Base-by-base conservation (phyloP, 1,139 yeast genomes). In the Hyphopichia burtonii region DNA sequence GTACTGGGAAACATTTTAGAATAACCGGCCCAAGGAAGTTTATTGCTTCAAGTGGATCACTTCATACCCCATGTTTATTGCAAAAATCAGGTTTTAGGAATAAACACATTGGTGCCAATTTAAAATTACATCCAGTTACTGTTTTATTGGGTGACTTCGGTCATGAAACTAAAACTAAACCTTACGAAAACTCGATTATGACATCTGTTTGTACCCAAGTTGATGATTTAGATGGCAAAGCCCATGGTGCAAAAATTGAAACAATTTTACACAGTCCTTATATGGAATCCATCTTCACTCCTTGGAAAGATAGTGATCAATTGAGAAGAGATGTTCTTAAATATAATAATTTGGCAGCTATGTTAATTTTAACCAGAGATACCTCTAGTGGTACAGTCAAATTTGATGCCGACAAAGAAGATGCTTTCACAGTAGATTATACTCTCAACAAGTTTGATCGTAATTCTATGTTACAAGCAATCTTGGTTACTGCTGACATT, bases 191-290 rank as follows among this genome's bases (percentile, higher is more conserved):
- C 37, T 63, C 83, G 1, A 78, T 80, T 41, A 65, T 80, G 73
- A 77, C 84, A 0, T 53, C 80, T 0, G 80, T 78, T 1, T 68
- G 78, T 54, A 66, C 71, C 14, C 70, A 76, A 52, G 69, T 62
- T 23, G 81, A 71, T 42, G 79, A 80, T 49, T 50, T 77, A 31
- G 84, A 80, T 53, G 83, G 83, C 2, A 62, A 70, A 46, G 78
- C 70, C 2, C 82, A 79, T 52, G 86, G 86, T 2, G 77, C 82
- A 11, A 74, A 72, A 55, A 67, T 80, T 42, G 85, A 80, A 57
- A 65, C 82, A 2, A 49, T 77, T 17, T 62, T 74, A 34, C 80
- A 77, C 50, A 60, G 70, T 11, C 85, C 84, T 2, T 56, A 57
- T 38, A 45, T 76, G 19, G 68, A 71, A 42, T 46, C 64, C 16